Evolutionary conservation across 1,284 basidiomycete species (phyloP).

Genomic region (Volvariella volvacea): DNA sequence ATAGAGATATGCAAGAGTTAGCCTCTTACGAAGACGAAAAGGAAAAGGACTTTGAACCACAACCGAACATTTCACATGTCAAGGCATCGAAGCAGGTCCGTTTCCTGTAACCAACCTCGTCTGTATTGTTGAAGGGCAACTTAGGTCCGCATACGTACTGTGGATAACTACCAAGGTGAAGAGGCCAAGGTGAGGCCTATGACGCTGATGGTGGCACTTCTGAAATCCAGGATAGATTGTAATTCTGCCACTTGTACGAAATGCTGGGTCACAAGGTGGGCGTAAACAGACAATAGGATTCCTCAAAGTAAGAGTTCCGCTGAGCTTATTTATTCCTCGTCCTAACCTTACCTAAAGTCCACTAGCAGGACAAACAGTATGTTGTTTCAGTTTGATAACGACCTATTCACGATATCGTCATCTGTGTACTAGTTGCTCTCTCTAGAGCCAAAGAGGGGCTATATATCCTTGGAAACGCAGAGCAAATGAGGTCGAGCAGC

Average conservation of each 20-base stretch:
- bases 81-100: no score
- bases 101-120: no score
- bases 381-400: no score
- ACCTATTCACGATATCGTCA: slow-evolving; percentile 41
- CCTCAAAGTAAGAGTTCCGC: slow-evolving; percentile 39
- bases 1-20: slow-evolving; percentile 56
- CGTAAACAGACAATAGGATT: slow-evolving; percentile 54
- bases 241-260: slow-evolving; percentile 67
- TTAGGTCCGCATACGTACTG: slow-evolving; percentile 60
- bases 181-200: slow-evolving; percentile 40
- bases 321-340: not conserved
- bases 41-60: slow-evolving; percentile 10
- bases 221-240: slow-evolving; percentile 36
- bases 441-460: slow-evolving; percentile 69
- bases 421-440: slow-evolving; percentile 58
- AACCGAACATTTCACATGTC: no score
- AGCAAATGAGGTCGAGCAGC: slow-evolving; percentile 32
- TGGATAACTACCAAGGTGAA: slow-evolving; percentile 74
- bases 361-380: slow-evolving; percentile 52
- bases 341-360: slow-evolving; percentile 28
- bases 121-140: slow-evolving; percentile 5
- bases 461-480: slow-evolving; percentile 64
- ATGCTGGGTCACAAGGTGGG: slow-evolving; percentile 40
- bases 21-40: slow-evolving; percentile 38
- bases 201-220: not conserved